Conservation (phyloP, 805 yeast genomes). For the Pichia membranifaciens region DNA sequence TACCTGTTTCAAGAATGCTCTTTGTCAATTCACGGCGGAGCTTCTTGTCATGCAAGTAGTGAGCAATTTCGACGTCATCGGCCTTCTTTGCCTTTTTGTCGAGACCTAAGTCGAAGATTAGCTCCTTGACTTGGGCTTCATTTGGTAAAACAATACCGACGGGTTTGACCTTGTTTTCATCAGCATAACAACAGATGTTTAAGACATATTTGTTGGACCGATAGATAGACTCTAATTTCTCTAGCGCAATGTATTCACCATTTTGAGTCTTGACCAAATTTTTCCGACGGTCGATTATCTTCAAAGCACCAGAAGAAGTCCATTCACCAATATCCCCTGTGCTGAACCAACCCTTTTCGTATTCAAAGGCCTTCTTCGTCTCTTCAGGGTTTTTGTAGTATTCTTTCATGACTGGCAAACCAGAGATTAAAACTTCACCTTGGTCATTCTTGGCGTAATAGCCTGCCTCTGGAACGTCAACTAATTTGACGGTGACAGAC, state of each 20-base stretch:
- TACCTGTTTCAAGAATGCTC: constrained; percentile 67
- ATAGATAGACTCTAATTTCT: constrained; percentile 86
- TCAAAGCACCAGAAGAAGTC: constrained; percentile 72
- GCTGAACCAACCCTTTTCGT: constrained; percentile 87
- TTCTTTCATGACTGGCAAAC: constrained; percentile 65
- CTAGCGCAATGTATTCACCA: constrained; percentile 97
- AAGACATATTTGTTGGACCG: constrained; percentile 71
- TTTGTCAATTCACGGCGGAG: constrained; percentile 50
- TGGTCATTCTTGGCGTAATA: constrained; percentile 85
- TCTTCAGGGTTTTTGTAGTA: constrained; percentile 82
- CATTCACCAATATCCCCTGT: constrained; percentile 98
- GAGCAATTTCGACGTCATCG: constrained; percentile 38
- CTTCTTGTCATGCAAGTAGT: constrained; percentile 50
- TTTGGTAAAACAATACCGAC: constrained; percentile 85
- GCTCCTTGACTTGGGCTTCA: constrained; percentile 53
- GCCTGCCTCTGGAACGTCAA: constrained; percentile 88
- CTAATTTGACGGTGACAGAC: constrained; percentile 77
- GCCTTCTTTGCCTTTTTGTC: constrained; percentile 29
- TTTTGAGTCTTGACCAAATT: constrained; percentile 91
- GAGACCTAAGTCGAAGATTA: constrained; percentile 54
- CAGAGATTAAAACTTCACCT: constrained; percentile 85
- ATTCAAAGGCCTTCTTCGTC: constrained; percentile 63
- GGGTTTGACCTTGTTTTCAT: constrained; percentile 81
- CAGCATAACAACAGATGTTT: constrained; percentile 92
- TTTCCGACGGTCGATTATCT: constrained; percentile 89